Evolutionary conservation across 2,329 filamentous ascomycete genomes (phyloP).

Genomic region (Karstenula rhodostoma): DNA sequence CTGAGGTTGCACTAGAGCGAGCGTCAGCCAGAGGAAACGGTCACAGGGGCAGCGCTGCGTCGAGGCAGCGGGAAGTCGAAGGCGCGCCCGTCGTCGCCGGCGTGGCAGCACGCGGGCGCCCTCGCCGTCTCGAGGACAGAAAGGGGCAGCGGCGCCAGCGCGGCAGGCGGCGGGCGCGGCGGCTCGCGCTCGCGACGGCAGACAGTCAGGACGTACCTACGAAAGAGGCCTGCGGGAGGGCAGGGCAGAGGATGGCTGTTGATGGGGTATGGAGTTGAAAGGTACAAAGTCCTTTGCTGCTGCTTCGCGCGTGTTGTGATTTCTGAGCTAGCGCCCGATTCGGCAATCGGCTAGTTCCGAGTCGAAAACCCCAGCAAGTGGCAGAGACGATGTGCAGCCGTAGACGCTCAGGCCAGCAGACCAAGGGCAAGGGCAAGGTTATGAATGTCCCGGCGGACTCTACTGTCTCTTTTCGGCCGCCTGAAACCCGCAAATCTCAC

Average conservation of each 20-base stretch:
- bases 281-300: conserved; percentile 48
- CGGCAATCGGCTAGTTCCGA: conserved; percentile 34
- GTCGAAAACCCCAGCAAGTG: conserved; percentile 23
- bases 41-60: conserved; percentile 7
- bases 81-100: conserved; percentile 33
- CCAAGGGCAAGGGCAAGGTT: conserved; percentile 11
- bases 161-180: conserved; percentile 32
- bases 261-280: conserved; percentile 44
- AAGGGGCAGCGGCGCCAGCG: conserved; percentile 36
- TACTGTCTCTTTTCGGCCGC: conserved; percentile 25
- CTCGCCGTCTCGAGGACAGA: conserved; percentile 45
- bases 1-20: conserved; percentile 45
- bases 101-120: conserved; percentile 41
- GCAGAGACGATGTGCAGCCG: conserved; percentile 14
- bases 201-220: conserved; percentile 41
- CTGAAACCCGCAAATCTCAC: conserved; percentile 42
- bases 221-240: conserved; percentile 29
- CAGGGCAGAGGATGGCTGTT: conserved; percentile 34
- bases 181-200: conserved; percentile 22
- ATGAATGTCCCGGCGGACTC: conserved; percentile 23
- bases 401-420: conserved; percentile 29
- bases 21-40: conserved; percentile 36
- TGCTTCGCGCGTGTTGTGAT: conserved; percentile 46
- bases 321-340: conserved; percentile 35
- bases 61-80: background rate